Base-by-base conservation (phyloP, 495 filamentous ascomycete species). In the Aspergillus panamensis region DNA sequence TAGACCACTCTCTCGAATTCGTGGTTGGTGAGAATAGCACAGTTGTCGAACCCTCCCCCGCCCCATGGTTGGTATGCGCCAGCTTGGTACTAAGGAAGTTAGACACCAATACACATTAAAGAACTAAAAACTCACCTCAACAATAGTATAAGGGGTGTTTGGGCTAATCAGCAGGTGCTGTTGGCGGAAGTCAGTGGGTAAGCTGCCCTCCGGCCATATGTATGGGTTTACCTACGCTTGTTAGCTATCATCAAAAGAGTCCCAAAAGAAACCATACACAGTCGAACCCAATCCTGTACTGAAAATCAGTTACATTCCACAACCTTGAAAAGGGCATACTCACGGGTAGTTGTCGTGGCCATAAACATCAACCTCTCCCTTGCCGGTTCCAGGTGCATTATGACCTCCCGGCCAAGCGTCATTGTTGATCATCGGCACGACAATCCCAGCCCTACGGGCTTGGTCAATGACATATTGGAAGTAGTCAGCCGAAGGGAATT, bases 51-150 rank as follows among this genome's bases (percentile, higher is more conserved):
- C 0, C 88, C 87, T 5, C 68, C 64, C 16, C 87, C 88, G 58
- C 87, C 88, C 87, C 88, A 92, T 3, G 85, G 84, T 59, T 91
- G 88, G 54, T 87, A 90, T 0, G 83, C 73, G n/a, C 89, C 89
- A 14, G 82, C 88, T 77, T 92, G 87, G 69, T 87, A 89, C 72
- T 84, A 53, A 55, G 2, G 16, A 16, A 14, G 51, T 69, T 55
- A 68, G 55, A 44, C n/a, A 21, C 25, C 5, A 6, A 6, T 20
- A 20, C n/a, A 19, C 29, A 40, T 43, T 16, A 29, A 17, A 1
- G 51, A 16, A 19, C n/a, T 3, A 12, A 21, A 1, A 43, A 59
- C 73, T 53, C 69, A 76, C 78, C 72, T 87, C 90, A 17, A 87
- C 61, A 3, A 92, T 69, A 2, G 88, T 80, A 67, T 84, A 89